Base-by-base conservation (phyloP, 2,329 filamentous ascomycete genomes). In the Chrysosporium keratinophilum region DNA sequence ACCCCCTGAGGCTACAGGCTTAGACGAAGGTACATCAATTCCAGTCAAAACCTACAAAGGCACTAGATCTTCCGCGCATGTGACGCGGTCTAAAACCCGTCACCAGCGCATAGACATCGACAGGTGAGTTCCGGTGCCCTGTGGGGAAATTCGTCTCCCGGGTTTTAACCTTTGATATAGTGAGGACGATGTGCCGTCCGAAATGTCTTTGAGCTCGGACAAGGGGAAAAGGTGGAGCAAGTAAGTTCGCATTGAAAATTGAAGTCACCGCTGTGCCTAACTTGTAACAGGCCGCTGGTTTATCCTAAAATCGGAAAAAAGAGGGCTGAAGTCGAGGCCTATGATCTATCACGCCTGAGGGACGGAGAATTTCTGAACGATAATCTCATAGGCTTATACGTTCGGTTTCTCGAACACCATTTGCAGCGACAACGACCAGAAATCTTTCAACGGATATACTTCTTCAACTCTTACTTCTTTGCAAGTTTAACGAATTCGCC, bases 381-480 rank as follows among this genome's bases (percentile, higher is more conserved):
- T 71, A 95, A 88, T 63, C 73, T 98, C 28, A 86, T 98, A 60
- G 83, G 81, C 49, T 96, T 96, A 65, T 95, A 94, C 64, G 75
- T 95, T 53, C 82, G 85, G 31, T 87, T 83, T 60, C 72, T 91
- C 5, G 82, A 90, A 63, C 72, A 78, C 54, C 70, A 78, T 41
- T 67, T 85, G 35, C 77, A 81, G 58, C 68, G 73, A 39, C 72
- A 76, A 10, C 74, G 76, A 1, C 76, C 80, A 0, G 73, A 80
- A 44, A 61, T 83, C 3, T 72, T 82, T 0, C 74, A 80, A 56
- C 81, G 82, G 50, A 81, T 95, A 2, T 88, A 94, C 66, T 86
- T 95, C 61, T 91, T 95, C 74, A 97, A 90, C 66, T 93, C 88
- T 0, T 95, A 88, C 69, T 96, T 97, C 69, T 97, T 87, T 64